These are phyloP conservation scores for Lophium mytilinum DNA, from an alignment of 495 filamentous ascomycete genomes.

Conservation along the genomic window DNA sequence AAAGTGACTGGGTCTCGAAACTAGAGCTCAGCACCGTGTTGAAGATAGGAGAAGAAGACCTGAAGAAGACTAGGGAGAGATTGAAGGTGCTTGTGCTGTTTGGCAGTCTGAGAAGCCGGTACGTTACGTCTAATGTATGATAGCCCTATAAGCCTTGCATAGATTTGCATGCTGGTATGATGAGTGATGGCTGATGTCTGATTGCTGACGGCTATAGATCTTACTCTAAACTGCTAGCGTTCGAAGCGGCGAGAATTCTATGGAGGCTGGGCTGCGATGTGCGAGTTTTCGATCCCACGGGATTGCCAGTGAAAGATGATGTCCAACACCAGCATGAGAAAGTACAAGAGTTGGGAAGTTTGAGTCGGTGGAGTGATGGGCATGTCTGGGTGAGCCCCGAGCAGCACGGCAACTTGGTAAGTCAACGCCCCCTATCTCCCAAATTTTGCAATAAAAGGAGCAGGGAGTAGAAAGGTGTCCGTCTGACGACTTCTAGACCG, in stretches of 20 bases:
- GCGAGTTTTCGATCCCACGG: slow-evolving; percentile 54
- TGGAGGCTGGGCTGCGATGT: slow-evolving; percentile 62
- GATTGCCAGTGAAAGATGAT: slow-evolving; percentile 58
- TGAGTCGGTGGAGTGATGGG: slow-evolving; percentile 61
- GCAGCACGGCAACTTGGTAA: slow-evolving; percentile 61
- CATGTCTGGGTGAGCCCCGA: slow-evolving; percentile 64
- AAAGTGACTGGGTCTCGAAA: slow-evolving; percentile 46
- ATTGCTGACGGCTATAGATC: slow-evolving; percentile 35
- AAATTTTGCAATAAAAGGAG: no score
- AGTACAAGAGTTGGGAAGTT: slow-evolving; percentile 56
- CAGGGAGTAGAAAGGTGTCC: no score
- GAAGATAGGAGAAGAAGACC: slow-evolving; percentile 43
- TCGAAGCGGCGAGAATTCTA: slow-evolving; percentile 54
- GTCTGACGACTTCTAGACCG: slow-evolving; percentile 43
- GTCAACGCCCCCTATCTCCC: not conserved
- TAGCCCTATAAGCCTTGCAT: not conserved
- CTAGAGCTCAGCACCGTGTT: slow-evolving; percentile 51
- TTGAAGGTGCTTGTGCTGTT: slow-evolving; percentile 57
- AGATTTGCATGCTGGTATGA: not conserved
- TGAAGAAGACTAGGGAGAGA: slow-evolving; percentile 37
- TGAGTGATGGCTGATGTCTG: no score
- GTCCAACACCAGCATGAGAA: slow-evolving; percentile 49
- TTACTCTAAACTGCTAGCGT: slow-evolving; percentile 54
- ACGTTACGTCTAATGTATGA: not conserved
- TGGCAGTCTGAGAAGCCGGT: slow-evolving; percentile 50